phyloP scores from a whole-genome alignment of 75 land plant species.

The Sequoiadendron giganteum region DNA sequence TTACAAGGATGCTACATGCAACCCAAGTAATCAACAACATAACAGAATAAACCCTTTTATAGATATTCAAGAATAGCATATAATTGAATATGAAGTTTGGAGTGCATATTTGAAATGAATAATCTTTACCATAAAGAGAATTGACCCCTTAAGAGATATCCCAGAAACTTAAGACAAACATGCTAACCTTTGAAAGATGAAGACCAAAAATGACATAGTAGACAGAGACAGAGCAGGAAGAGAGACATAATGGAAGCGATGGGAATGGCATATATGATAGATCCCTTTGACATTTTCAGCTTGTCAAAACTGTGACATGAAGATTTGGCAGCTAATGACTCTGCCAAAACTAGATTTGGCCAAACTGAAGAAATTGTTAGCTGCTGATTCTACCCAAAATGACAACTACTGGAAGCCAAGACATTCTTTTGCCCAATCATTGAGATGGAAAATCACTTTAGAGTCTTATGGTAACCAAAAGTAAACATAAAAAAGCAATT shows the following conservation, averaged over 20 bases:
- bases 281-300: too few relatives aligned
- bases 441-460: not conserved
- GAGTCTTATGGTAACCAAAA: not conserved
- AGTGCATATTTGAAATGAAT: not conserved
- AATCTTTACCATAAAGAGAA: too few relatives aligned
- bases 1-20: not conserved
- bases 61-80: not conserved
- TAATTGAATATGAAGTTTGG: not conserved
- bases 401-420: not conserved
- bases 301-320: not conserved
- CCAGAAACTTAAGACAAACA: not conserved
- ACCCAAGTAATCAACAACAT: not conserved
- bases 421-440: not conserved
- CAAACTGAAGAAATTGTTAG: not conserved
- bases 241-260: too few relatives aligned
- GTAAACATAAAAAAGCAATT: not conserved
- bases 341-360: not conserved
- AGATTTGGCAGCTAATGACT: not conserved
- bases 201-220: not conserved
- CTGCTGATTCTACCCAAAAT: not conserved
- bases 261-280: too few relatives aligned
- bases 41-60: not conserved
- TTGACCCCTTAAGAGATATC: too few relatives aligned
- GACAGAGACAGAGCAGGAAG: not conserved
- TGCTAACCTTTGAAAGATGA: not conserved